Conservation (phyloP, 805 yeast species). For the Zygoascus flipseniorum region DNA sequence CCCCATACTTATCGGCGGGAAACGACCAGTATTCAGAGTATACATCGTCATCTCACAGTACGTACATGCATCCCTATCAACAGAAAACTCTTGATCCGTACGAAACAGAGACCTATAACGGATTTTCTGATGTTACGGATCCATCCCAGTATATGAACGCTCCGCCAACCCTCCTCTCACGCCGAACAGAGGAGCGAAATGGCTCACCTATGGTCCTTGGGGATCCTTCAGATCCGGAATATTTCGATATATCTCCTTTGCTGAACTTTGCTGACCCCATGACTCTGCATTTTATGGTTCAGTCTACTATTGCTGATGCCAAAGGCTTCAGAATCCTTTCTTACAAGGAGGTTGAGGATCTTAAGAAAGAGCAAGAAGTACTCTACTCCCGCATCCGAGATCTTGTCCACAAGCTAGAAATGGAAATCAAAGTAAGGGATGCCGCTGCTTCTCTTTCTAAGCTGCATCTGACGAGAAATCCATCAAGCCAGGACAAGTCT, state of each 20-base stretch:
- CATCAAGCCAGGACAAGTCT: slow-evolving; percentile 1
- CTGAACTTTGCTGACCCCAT: slow-evolving; percentile 18
- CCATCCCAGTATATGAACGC: slow-evolving; percentile 18
- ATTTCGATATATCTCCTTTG: slow-evolving; percentile 20
- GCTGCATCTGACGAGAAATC: slow-evolving; percentile 9
- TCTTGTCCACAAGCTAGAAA: slow-evolving; percentile 12
- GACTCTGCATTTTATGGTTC: slow-evolving; percentile 21
- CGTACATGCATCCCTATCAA: neutral
- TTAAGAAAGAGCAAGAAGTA: slow-evolving; percentile 13
- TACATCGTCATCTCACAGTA: neutral
- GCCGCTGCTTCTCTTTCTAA: slow-evolving; percentile 19
- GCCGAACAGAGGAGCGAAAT: neutral
- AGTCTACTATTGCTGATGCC: slow-evolving; percentile 20
- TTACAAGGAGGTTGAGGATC: slow-evolving; percentile 19
- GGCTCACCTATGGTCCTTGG: neutral
- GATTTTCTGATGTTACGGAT: slow-evolving; percentile 11
- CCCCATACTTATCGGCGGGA: neutral
- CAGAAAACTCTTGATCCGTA: neutral
- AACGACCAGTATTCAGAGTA: neutral
- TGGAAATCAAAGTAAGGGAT: slow-evolving; percentile 20
- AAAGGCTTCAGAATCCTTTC: slow-evolving; percentile 19
- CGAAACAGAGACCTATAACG: slow-evolving; percentile 7
- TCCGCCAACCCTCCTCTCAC: slow-evolving; percentile 6
- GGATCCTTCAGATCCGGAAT: slow-evolving; percentile 7
- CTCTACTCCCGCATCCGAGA: slow-evolving; percentile 15